These are phyloP conservation scores for Quercus aquifolioides DNA, from an alignment of 306 rosid genomes.

Conservation along the genomic window DNA sequence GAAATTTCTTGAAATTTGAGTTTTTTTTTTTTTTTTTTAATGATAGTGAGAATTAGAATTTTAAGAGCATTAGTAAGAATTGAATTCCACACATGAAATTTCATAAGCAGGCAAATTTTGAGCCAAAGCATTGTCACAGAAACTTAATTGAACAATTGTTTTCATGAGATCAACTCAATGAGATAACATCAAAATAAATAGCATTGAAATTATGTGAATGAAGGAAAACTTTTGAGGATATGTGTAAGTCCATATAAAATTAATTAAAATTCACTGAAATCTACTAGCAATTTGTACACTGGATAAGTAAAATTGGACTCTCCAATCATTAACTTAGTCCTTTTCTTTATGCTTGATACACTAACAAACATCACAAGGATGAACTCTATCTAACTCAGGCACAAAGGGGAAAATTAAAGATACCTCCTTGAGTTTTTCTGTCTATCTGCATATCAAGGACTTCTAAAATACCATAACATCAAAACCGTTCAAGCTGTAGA, in stretches of 20 bases:
- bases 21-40: too few species aligned
- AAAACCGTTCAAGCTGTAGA: neutral
- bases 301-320: neutral
- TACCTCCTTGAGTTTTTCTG: neutral
- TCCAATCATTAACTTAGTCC: too few species aligned
- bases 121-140: too few species aligned
- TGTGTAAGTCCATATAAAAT: neutral
- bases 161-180: neutral
- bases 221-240: neutral
- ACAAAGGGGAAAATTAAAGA: neutral
- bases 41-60: too few species aligned
- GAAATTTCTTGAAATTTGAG: too few species aligned
- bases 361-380: neutral
- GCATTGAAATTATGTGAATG: neutral
- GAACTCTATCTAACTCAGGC: neutral
- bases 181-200: neutral
- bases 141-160: neutral
- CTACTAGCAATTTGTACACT: neutral
- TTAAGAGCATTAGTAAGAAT: too few species aligned
- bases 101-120: too few species aligned
- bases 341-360: neutral
- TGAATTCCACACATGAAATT: too few species aligned
- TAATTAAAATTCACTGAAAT: neutral
- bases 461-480: conserved; percentile 7
- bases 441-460: conserved; percentile 12